These are phyloP conservation scores for Cercospora nicotianae DNA, from an alignment of 2,329 filamentous ascomycete genomes.

Conservation along the genomic window DNA sequence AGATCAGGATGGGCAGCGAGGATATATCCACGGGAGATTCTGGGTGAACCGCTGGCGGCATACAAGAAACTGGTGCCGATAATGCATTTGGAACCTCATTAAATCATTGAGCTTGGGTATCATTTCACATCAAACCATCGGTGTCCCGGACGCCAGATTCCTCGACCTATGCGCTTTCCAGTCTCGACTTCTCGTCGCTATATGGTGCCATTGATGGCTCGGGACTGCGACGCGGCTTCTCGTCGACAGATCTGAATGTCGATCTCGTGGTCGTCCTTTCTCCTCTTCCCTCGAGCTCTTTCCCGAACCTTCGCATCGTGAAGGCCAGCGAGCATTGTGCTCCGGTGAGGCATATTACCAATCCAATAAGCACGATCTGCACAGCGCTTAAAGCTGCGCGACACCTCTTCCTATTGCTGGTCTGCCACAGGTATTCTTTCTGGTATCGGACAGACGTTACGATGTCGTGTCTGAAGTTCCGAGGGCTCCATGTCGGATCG, in stretches of 20 bases:
- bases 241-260: background rate
- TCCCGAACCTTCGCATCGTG: conserved; percentile 23
- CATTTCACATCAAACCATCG: conserved; percentile 15
- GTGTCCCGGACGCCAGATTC: background rate
- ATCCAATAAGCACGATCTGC: conserved; percentile 22
- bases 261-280: background rate
- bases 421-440: conserved; percentile 25
- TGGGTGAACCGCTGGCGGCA: conserved; percentile 17
- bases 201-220: conserved; percentile 2
- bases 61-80: conserved; percentile 22
- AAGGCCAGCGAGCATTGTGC: conserved; percentile 27
- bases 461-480: conserved; percentile 28
- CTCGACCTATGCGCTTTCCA: conserved; percentile 8
- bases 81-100: conserved; percentile 14
- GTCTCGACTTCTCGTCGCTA: conserved; percentile 18
- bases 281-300: conserved; percentile 18
- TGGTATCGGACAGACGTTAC: conserved; percentile 28
- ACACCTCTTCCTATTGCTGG: conserved; percentile 24
- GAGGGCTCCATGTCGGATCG: conserved; percentile 25
- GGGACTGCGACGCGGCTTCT: conserved; percentile 17
- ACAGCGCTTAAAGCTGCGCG: conserved; percentile 25
- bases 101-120: conserved; percentile 12
- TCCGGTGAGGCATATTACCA: conserved; percentile 22
- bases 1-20: conserved; percentile 10
- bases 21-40: conserved; percentile 18